phyloP scores from a whole-genome alignment of 1,284 basidiomycete genomes.

The Puccinia brachypodii region DNA sequence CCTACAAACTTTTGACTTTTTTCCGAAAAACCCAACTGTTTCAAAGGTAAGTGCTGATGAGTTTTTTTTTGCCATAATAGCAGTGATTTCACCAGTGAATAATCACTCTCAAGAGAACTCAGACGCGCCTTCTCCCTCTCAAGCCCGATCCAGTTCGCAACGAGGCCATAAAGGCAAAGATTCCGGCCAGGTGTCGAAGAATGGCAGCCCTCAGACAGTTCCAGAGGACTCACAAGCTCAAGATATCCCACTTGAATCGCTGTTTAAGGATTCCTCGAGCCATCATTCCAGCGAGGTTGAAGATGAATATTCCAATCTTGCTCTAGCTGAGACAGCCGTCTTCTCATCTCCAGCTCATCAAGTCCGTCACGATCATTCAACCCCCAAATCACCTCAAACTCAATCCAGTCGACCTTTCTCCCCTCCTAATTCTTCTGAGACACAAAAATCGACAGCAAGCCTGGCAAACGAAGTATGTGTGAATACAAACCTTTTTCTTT shows the following conservation, averaged over 20 bases:
- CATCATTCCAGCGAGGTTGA: neutral
- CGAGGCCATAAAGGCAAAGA: no score
- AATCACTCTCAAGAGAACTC: no score
- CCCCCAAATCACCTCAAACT: neutral
- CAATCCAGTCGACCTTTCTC: neutral
- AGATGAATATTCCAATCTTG: constrained; percentile 7
- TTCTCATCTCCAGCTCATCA: neutral
- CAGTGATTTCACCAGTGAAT: no score
- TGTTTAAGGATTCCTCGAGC: neutral
- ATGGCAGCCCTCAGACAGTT: no score
- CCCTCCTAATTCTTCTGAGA: neutral
- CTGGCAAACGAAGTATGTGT: neutral
- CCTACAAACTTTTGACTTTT: neutral
- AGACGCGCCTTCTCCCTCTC: no score
- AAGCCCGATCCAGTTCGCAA: no score
- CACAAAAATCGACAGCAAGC: neutral
- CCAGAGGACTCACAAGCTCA: neutral
- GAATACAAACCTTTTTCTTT: no score
- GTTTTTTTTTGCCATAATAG: neutral
- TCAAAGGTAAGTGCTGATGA: neutral
- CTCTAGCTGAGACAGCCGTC: neutral
- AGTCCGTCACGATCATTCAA: neutral
- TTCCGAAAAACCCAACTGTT: neutral
- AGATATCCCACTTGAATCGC: neutral
- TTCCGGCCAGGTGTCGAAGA: no score